Evolutionary conservation across 768 basidiomycete genomes (phyloP), one percentile per base, ranked within the genome.

Genomic region (Rhizopogon roseolus): DNA sequence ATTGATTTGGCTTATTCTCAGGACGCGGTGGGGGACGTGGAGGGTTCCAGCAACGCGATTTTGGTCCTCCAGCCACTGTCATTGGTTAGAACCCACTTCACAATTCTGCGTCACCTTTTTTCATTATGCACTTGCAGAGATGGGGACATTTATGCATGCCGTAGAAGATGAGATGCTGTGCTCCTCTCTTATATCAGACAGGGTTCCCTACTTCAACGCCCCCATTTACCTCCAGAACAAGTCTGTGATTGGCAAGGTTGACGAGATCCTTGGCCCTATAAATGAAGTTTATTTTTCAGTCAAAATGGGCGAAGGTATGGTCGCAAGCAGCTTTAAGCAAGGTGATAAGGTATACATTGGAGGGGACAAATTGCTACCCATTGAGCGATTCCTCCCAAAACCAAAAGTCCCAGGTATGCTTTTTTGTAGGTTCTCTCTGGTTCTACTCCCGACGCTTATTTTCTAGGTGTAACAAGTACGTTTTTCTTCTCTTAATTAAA

Each of bases 81-180:
- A 67, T 91, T 40, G 90, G 90, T 86, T 59, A 48, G 76, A 50
- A 32, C n/a, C 40, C 36, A 13, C 7, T 9, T n/a, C 38, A 17
- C 50, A 46, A 44, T 54, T 29, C 39, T 10, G 40, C 5, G 50
- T 49, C 29, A 44, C 59, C 52, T 45, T 65, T 65, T 55, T 44
- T 39, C 38, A 29, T 38, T 45, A 45, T 36, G 13, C 34, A 36
- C 55, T 25, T n/a, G 27, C 62, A 97, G 95, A 97, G 75, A 86
- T 96, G 75, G 94, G 95, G 53, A 75, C 86, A 1, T 97, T 98
- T 68, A 66, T 93, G 32, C 97, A 98, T 67, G 89, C 95, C 13
- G 96, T 98, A 39, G 96, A 99, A 73, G 93, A 92, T 55, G 95
- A 99, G 68, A 98, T 99, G 96, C 79, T 99, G 49, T 99, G 97